Evolutionary conservation across 2,329 filamentous ascomycete species (phyloP).

Genomic region (Arthrobotrys conoides): DNA sequence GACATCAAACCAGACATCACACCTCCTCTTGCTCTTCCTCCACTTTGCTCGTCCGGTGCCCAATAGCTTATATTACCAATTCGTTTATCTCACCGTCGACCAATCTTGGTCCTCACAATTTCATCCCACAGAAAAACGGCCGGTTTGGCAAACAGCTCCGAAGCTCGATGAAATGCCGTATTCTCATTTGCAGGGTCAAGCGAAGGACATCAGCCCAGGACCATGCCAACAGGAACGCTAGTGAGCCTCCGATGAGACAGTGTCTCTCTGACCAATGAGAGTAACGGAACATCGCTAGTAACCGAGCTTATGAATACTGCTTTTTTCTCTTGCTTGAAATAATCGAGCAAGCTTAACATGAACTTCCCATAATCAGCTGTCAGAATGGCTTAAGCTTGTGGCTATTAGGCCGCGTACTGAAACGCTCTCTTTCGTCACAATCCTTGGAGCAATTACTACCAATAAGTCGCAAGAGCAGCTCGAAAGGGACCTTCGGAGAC

Average conservation of each 20-base stretch:
- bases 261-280: conserved; percentile 46
- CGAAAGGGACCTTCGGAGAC: conserved; percentile 55
- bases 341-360: conserved; percentile 26
- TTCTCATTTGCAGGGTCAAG: conserved; percentile 61
- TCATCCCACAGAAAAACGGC: conserved; percentile 32
- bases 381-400: conserved; percentile 44
- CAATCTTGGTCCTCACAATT: conserved; percentile 27
- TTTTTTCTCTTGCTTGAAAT: conserved; percentile 31
- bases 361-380: conserved; percentile 42
- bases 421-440: conserved; percentile 60
- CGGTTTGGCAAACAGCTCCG: conserved; percentile 42
- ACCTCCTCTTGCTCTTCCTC: conserved; percentile 25
- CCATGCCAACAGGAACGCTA: conserved; percentile 61
- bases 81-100: conserved; percentile 40
- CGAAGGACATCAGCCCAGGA: conserved; percentile 59
- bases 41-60: conserved; percentile 31
- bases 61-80: conserved; percentile 52
- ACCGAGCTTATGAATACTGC: conserved; percentile 57
- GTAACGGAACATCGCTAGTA: conserved; percentile 55
- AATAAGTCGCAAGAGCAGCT: conserved; percentile 21
- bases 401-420: conserved; percentile 60
- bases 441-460: conserved; percentile 51
- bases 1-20: conserved; percentile 52
- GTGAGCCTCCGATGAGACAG: conserved; percentile 59
- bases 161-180: conserved; percentile 45